phyloP scores from a whole-genome alignment of 768 basidiomycete species.

The Phallus indusiatus region DNA sequence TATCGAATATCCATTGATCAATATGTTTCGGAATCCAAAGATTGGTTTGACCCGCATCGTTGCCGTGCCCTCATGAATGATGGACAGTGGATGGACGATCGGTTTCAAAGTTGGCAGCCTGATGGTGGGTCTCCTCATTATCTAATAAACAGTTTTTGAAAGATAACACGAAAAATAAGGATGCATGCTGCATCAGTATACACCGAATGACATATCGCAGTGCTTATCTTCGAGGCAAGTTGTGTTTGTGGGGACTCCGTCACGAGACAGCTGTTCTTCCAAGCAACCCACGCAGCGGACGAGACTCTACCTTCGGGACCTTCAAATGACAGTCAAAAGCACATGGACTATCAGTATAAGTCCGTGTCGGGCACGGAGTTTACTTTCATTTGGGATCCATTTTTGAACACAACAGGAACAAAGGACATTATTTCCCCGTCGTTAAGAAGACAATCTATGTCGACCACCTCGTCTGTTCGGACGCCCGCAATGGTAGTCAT shows the following conservation, averaged over 20 bases:
- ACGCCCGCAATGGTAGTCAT: slow-evolving; percentile 63
- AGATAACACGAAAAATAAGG: slow-evolving; percentile 35
- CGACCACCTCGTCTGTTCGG: slow-evolving; percentile 18
- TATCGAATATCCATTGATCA: background rate
- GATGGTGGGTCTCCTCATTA: slow-evolving; percentile 42
- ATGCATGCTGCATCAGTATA: slow-evolving; percentile 70
- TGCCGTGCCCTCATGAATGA: slow-evolving; percentile 61
- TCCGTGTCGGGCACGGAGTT: slow-evolving; percentile 39
- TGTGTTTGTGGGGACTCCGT: slow-evolving; percentile 83
- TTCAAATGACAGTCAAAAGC: slow-evolving; percentile 52
- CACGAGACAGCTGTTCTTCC: slow-evolving; percentile 71
- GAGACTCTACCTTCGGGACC: slow-evolving; percentile 41
- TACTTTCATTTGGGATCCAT: slow-evolving; percentile 80
- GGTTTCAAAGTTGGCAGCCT: slow-evolving; percentile 75
- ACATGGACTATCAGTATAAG: slow-evolving; percentile 48
- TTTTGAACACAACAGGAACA: slow-evolving; percentile 53
- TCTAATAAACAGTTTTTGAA: slow-evolving; percentile 7
- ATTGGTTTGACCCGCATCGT: slow-evolving; percentile 61
- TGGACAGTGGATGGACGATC: slow-evolving; percentile 71
- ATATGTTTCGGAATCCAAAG: slow-evolving; percentile 26
- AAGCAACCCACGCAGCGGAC: slow-evolving; percentile 56
- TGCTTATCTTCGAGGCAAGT: slow-evolving; percentile 55
- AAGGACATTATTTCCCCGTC: slow-evolving; percentile 34
- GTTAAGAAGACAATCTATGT: slow-evolving; percentile 4
- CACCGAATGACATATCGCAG: slow-evolving; percentile 36